Evolutionary conservation across 1,139 yeast genomes (phyloP).

Genomic region (Suhomyces yuchorum): DNA sequence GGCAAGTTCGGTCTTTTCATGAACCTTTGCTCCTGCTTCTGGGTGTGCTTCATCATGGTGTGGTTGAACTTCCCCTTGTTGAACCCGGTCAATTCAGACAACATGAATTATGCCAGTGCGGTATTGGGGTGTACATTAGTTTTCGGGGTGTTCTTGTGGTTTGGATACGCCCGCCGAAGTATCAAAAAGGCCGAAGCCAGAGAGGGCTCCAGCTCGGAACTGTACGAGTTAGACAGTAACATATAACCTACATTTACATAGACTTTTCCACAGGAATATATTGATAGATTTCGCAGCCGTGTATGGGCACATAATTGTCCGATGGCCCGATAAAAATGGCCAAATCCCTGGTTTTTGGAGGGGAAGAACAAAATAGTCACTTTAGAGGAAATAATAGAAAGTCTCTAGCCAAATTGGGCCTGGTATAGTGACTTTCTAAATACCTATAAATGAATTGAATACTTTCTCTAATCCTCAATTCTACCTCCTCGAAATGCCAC

Average conservation of each 20-base stretch:
- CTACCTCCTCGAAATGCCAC: too few relatives aligned
- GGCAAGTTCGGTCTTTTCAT: slow-evolving; percentile 31
- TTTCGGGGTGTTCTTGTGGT: slow-evolving; percentile 32
- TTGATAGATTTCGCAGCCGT: neutral
- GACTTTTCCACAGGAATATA: neutral
- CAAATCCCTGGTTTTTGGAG: neutral
- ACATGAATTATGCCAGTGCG: slow-evolving; percentile 42
- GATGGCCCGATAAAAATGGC: neutral
- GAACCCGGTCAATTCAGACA: slow-evolving; percentile 32
- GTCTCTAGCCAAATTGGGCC: too few relatives aligned
- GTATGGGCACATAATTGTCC: neutral
- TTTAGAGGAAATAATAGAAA: too few relatives aligned
- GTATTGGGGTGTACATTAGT: slow-evolving; percentile 35
- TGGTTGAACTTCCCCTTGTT: slow-evolving; percentile 33
- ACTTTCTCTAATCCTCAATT: too few relatives aligned
- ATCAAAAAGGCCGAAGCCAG: neutral
- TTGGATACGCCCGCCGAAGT: slow-evolving; percentile 25
- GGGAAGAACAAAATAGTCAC: neutral
- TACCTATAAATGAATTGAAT: too few relatives aligned
- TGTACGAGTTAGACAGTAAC: neutral
- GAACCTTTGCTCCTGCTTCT: slow-evolving; percentile 29
- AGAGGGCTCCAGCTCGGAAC: neutral
- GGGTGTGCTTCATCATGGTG: slow-evolving; percentile 33
- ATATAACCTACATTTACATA: neutral
- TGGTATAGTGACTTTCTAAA: too few relatives aligned